Evolutionary conservation across 23 red algal genomes (phyloP), one percentile per base, ranked within the genome.

Genomic region (Agarophyton chilense): DNA sequence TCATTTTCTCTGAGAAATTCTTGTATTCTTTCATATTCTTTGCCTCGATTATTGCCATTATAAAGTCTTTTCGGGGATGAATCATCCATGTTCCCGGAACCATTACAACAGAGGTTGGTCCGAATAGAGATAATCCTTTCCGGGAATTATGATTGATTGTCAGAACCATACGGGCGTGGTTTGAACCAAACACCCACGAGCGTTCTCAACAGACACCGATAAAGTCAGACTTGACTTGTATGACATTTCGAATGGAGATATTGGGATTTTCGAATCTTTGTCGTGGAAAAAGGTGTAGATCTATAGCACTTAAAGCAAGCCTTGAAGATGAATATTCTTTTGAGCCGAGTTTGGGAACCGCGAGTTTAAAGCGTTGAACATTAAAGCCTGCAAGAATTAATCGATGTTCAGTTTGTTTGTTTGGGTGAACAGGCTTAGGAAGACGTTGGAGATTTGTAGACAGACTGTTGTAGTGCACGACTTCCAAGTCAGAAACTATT

Each of bases 171-270:
- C 60, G 67, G 9, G 85, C 67, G 64, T 89, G 73, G 29, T 89
- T 51, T 43, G 85, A 78, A 56, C 85, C 78, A 11, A 89, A 38
- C 36, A 89, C 67, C 14, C 71, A 67, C 31, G 52, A 52, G 28
- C 46, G 63, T 11, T 89, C 85, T 71, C 85, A 89, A n/a, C 78
- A 71, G 46, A 89, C 40, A 13, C 85, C 85, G n/a, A 89, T 65
- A 72, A 89, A 89, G 71, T 89, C 38, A 43, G 35, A 77, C 57
- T 89, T 89, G 31, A 89, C 67, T 71, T 89, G 71, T 31, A 89
- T 42, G 21, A 79, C 71, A 41, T 89, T 89, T 38, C 60, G 40
- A 49, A 64, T 31, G 42, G 70, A 33, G 10, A 47, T 65, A 26
- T 34, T 51, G 34, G 64, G 47, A 28, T 60, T 89, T 32, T 79